Evolutionary conservation across 1,284 basidiomycete genomes (phyloP), one percentile per base, ranked within the genome.

Genomic region (Melanopsichium pennsylvanicum): DNA sequence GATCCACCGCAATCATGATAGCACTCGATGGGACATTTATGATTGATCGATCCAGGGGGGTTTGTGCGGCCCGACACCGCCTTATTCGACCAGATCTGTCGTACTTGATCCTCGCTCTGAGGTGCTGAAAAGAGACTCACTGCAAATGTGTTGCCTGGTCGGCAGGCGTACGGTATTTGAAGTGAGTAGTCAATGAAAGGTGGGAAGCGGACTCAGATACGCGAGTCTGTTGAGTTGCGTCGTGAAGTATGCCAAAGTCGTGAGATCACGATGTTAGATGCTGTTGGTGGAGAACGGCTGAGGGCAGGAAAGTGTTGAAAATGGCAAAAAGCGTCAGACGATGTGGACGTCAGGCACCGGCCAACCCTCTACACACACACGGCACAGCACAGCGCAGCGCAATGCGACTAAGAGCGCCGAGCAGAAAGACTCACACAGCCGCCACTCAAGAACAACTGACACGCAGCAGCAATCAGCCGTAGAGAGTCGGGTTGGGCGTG

Each of bases 71-170:
- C 13, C 18, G 34, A n/a, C 8, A 21, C 7, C 13, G n/a, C n/a
- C 34, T 6, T 36, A 19, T n/a, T 13, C 34, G n/a, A 35, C 19
- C 13, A 18, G 31, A 23, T 33, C 11, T 29, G 13, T 21, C n/a
- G 11, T 22, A 6, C 12, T 41, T 9, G 16, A n/a, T 29, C 18
- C 13, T 31, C 11, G 22, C 31, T 18, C 21, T 23, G 18, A 29
- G n/a, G 32, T 31, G 47, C 27, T 25, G 42, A 50, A 5, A 44
- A 41, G 49, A 34, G 34, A 60, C 57, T 60, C 48, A 60, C 57
- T 60, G 49, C 57, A 33, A 48, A 15, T 40, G 31, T 34, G 31
- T 47, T 60, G 57, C 57, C 60, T 52, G 38, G 21, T 42, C 38
- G 60, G 52, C 60, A 39, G 39, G 26, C 42, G 47, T 31, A 21